Evolutionary conservation across 371 early-diverging fungal species (phyloP), one percentile per base, ranked within the genome.

Genomic region (Syncephalis plumigaleata): DNA sequence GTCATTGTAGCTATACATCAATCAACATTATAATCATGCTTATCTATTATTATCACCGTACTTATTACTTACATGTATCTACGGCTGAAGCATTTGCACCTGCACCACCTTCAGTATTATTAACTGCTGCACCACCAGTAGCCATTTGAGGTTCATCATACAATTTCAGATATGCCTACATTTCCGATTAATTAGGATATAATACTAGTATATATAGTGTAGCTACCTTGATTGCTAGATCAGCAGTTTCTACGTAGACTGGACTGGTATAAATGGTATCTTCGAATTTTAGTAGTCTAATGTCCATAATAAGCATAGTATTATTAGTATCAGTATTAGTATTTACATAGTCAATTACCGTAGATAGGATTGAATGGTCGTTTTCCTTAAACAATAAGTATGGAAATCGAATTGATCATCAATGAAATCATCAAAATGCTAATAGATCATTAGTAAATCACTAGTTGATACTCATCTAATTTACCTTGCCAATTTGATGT

Each of bases 371-470:
- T 89, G 75, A 27, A 95, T 54, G 22, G 94, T 89, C 48, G 71
- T 64, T 66, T 91, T 92, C 48, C 97, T 86, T 49, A 91, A 65
- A 53, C 80, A 82, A 61, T 95, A 97, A 25, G 75, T 68, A 57
- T 97, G 97, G 75, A 95, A 97, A 65, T 97, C 97, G 48, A 91
- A 88, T 64, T 94, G 92, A 54, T 93, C 94, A 53, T 91, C 92
- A 48, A 75, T 77, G 55, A 82, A 81, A 49, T 89, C 89, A 24
- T 52, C 58, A 55, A 88, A 93, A 55, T 64, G 53, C 52, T 52
- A 36, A 39, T 24, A 46, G 9, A n/a, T 20, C 2, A n/a, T 26
- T 23, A 46, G 37, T 42, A 21, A 5, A 9, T 4, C 8, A 44
- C n/a, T 45, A n/a, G 15, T 21, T 13, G 15, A n/a, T 26, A 42